These are phyloP conservation scores for Penicillium psychrosexuale DNA, from an alignment of 2,329 filamentous ascomycete genomes.

Conservation along the genomic window DNA sequence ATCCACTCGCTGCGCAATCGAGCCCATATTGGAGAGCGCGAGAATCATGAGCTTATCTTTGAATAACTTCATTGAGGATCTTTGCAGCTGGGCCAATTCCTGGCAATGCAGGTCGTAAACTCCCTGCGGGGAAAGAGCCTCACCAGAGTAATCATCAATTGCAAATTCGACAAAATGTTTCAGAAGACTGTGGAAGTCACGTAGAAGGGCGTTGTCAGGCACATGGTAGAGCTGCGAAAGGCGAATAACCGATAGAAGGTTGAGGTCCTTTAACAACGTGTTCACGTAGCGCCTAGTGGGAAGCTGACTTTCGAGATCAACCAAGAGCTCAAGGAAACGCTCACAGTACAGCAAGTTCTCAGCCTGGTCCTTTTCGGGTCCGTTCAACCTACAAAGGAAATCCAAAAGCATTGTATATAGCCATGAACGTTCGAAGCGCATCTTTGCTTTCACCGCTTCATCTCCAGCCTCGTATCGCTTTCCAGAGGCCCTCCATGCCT, in stretches of 20 bases:
- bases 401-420: constrained; percentile 81
- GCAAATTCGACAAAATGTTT: constrained; percentile 84
- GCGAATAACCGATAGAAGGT: constrained; percentile 72
- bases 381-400: constrained; percentile 73
- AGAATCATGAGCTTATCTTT: constrained; percentile 88
- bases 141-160: constrained; percentile 85
- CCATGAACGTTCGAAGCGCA: constrained; percentile 93
- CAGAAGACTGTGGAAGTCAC: constrained; percentile 76
- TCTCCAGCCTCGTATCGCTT: constrained; percentile 89
- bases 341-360: constrained; percentile 81
- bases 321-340: constrained; percentile 85
- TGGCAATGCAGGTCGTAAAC: constrained; percentile 78
- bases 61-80: constrained; percentile 74
- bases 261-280: constrained; percentile 78
- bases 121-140: constrained; percentile 67
- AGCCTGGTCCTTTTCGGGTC: constrained; percentile 37
- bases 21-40: constrained; percentile 86
- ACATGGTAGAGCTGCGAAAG: constrained; percentile 75
- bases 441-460: constrained; percentile 68
- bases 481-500: constrained; percentile 82
- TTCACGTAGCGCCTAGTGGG: constrained; percentile 94
- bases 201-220: constrained; percentile 70
- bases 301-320: constrained; percentile 87
- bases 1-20: constrained; percentile 76
- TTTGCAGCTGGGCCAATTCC: constrained; percentile 72